Evolutionary conservation across 2,329 filamentous ascomycete genomes (phyloP).

Genomic region (Colletotrichum graminicola): DNA sequence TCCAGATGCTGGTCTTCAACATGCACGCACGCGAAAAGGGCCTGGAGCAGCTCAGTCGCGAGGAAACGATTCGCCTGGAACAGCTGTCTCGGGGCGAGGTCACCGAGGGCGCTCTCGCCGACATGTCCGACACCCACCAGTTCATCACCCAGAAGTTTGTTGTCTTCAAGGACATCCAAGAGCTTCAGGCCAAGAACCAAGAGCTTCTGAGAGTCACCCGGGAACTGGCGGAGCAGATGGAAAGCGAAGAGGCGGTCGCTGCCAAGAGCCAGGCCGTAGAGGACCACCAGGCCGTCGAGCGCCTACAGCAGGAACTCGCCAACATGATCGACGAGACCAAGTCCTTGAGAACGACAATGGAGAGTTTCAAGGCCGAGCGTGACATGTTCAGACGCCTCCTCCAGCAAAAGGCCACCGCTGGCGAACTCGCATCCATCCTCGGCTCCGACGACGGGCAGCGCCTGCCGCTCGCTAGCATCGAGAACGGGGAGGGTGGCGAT

Average conservation of each 20-base stretch:
- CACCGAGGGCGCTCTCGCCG: slow-evolving; percentile 76
- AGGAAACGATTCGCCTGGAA: slow-evolving; percentile 81
- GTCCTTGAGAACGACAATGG: slow-evolving; percentile 83
- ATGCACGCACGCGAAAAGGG: slow-evolving; percentile 86
- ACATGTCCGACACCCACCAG: slow-evolving; percentile 85
- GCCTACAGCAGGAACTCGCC: slow-evolving; percentile 77
- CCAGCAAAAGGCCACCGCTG: slow-evolving; percentile 74
- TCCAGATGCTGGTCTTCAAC: slow-evolving; percentile 91
- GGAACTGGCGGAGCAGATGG: slow-evolving; percentile 88
- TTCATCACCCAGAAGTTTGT: slow-evolving; percentile 93
- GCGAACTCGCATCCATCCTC: slow-evolving; percentile 76
- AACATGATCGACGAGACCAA: slow-evolving; percentile 86
- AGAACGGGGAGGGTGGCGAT: slow-evolving; percentile 65
- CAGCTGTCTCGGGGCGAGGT: slow-evolving; percentile 82
- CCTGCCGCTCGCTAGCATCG: slow-evolving; percentile 69
- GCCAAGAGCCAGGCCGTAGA: slow-evolving; percentile 72
- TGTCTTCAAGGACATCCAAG: slow-evolving; percentile 85
- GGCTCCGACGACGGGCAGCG: slow-evolving; percentile 72
- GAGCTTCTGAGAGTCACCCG: slow-evolving; percentile 86
- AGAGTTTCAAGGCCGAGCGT: slow-evolving; percentile 94
- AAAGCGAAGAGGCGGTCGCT: slow-evolving; percentile 85
- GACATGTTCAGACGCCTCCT: slow-evolving; percentile 98
- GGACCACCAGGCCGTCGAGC: slow-evolving; percentile 79
- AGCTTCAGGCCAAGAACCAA: slow-evolving; percentile 89
- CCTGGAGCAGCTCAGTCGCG: slow-evolving; percentile 74